A percentile compares a stretch with the other conserved stretches of the same genome.
Conservation (phyloP, 305 asterid genomes). For the Ajuga reptans region DNA sequence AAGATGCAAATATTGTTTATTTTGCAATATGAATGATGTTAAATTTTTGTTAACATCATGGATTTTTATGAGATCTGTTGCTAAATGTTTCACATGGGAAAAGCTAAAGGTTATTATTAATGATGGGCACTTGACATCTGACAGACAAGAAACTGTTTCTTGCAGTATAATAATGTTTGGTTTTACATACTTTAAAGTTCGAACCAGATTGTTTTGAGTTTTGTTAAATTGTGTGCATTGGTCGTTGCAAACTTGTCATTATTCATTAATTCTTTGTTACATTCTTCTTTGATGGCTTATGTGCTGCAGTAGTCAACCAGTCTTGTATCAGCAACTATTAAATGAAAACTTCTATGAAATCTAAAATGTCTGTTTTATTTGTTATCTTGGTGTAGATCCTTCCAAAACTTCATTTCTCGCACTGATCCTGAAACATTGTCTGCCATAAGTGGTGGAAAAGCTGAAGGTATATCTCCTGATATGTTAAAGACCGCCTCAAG, state of each 20-base stretch:
- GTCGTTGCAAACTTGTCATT: neutral
- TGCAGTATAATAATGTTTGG: neutral
- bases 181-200: neutral
- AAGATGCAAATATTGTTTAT: neutral
- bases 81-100: too few relatives aligned
- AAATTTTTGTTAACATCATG: neutral
- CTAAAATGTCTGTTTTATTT: slow-evolving; percentile 21
- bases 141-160: neutral
- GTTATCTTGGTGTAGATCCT: slow-evolving; percentile 45
- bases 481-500: slow-evolving; percentile 74
- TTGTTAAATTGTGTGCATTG: neutral
- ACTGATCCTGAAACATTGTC: slow-evolving; percentile 72
- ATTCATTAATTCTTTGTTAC: neutral
- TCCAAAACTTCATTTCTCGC: slow-evolving; percentile 66
- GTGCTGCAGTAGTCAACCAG: slow-evolving; percentile 7
- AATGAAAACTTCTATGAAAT: neutral
- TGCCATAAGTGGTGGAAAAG: slow-evolving; percentile 63
- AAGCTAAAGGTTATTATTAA: slow-evolving; percentile 3
- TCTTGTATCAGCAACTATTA: neutral
- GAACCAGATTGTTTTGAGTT: neutral
- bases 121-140: neutral
- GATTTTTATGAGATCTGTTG: neutral
- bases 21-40: neutral
- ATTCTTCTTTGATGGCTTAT: neutral
- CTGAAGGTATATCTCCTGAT: slow-evolving; percentile 72